Base-by-base conservation (phyloP, 768 basidiomycete species). In the Sarcodon sp. region DNA sequence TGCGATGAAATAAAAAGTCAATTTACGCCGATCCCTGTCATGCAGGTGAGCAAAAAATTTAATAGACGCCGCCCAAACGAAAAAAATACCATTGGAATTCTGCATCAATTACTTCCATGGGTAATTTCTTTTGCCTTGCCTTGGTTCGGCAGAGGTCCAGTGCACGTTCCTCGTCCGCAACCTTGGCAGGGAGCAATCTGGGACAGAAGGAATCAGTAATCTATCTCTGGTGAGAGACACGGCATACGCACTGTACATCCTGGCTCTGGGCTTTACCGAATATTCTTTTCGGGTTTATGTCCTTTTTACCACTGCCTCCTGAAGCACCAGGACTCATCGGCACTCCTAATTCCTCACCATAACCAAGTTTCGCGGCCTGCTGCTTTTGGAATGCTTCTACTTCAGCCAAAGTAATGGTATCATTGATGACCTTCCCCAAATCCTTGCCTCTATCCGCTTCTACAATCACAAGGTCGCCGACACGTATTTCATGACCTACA, bases 41-140 rank as follows among this genome's bases (percentile, higher is more conserved):
- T 16, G 32, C 7, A 15, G 51, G 11, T 47, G 51, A 12, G 44
- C 27, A 45, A 47, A 45, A 21, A 13, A 13, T 16, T 1, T 13
- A 16, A 16, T 16, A 38, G 18, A 38, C 15, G n/a, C 27, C 38
- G 13, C 16, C 38, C 9, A 32, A 9, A 12, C 48, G 41, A 1
- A 11, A 35, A 21, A 67, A 84, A 31, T 49, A 92, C 92, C 92
- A 98, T 61, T 99, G 94, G 68, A 93, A 99, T 66, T 98, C 94
- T 33, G 93, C 94, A 64, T 97, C 94, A 44, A 96, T 82, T 50
- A 99, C 92, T 64, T 97, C 90, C 94, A 99, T 99, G 13, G 92
- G 92, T 59, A 97, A 67, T 61, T 91, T 91, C 69, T 93, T 87
- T 63, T 91, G 89, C 47, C 82, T 72, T 11, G 96, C 93, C 64